phyloP scores from a whole-genome alignment of 371 early-diverging fungal species.

The Apophysomyces variabilis region DNA sequence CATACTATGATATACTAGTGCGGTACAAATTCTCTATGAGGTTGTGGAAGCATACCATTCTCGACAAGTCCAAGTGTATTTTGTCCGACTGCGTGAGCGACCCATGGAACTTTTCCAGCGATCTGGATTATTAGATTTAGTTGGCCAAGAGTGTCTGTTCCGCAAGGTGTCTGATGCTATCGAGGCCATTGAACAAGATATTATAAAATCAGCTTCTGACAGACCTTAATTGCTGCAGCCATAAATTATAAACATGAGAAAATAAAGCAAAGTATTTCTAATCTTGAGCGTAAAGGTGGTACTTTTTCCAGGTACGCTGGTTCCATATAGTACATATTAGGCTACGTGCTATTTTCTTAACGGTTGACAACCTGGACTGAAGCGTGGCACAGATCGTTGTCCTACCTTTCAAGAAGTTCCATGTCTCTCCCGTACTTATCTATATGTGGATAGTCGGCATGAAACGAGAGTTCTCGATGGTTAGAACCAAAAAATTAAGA shows the following conservation, averaged over 20 bases:
- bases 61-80: slow-evolving; percentile 72
- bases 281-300: neutral
- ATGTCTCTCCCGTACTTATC: neutral
- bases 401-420: neutral
- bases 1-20: slow-evolving; percentile 46
- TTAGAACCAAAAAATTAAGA: neutral
- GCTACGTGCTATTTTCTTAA: neutral
- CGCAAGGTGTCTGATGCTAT: slow-evolving; percentile 35
- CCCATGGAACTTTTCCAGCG: slow-evolving; percentile 66
- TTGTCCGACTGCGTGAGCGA: slow-evolving; percentile 75
- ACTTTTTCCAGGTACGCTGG: neutral
- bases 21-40: slow-evolving; percentile 80
- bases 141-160: slow-evolving; percentile 63
- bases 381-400: slow-evolving; percentile 2
- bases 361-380: neutral
- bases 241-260: too few relatives aligned
- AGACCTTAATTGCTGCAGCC: neutral
- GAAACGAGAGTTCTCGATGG: neutral
- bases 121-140: slow-evolving; percentile 61
- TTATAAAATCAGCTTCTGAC: slow-evolving; percentile 3
- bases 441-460: neutral
- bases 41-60: slow-evolving; percentile 78
- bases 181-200: slow-evolving; percentile 38
- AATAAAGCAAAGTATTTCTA: neutral
- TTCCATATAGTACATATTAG: neutral